These are phyloP conservation scores for Fusarium sp. DNA, from an alignment of 2,329 filamentous ascomycete species.

Conservation along the genomic window DNA sequence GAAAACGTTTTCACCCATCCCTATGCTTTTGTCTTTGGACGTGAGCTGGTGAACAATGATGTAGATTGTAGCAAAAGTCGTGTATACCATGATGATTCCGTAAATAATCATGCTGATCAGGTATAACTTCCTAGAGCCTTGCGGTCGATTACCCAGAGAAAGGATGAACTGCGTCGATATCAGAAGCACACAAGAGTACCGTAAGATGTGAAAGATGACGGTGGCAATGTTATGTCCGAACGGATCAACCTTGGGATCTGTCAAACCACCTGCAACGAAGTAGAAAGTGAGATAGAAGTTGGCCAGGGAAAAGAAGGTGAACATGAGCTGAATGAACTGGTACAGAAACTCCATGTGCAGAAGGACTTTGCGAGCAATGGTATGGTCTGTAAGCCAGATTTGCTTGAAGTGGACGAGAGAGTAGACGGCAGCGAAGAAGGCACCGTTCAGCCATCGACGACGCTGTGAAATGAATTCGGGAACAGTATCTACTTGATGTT, in stretches of 20 bases:
- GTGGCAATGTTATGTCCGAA: constrained; percentile 90
- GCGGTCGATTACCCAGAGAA: constrained; percentile 94
- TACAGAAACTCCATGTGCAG: constrained; percentile 97
- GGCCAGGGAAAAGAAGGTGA: constrained; percentile 97
- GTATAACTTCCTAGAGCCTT: constrained; percentile 94
- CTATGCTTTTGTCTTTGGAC: constrained; percentile 61
- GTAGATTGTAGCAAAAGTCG: constrained; percentile 88
- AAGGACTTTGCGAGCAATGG: constrained; percentile 87
- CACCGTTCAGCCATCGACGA: constrained; percentile 96
- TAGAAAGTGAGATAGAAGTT: constrained; percentile 99
- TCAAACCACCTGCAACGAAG: constrained; percentile 93
- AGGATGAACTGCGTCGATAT: constrained; percentile 97
- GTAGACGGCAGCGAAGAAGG: constrained; percentile 98
- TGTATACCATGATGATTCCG: constrained; percentile 95
- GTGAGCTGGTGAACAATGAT: constrained; percentile 88
- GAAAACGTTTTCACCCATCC: constrained; percentile 89
- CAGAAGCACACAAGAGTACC: constrained; percentile 87
- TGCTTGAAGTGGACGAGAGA: constrained; percentile 95
- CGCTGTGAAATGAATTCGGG: constrained; percentile 98
- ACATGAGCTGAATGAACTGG: constrained; percentile 91
- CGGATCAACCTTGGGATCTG: constrained; percentile 85
- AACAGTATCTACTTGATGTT: constrained; percentile 77
- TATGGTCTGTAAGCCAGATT: constrained; percentile 94
- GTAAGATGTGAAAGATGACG: constrained; percentile 87
- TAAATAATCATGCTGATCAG: constrained; percentile 91